phyloP scores from a whole-genome alignment of 495 filamentous ascomycete genomes.

The Poronia punctata region DNA sequence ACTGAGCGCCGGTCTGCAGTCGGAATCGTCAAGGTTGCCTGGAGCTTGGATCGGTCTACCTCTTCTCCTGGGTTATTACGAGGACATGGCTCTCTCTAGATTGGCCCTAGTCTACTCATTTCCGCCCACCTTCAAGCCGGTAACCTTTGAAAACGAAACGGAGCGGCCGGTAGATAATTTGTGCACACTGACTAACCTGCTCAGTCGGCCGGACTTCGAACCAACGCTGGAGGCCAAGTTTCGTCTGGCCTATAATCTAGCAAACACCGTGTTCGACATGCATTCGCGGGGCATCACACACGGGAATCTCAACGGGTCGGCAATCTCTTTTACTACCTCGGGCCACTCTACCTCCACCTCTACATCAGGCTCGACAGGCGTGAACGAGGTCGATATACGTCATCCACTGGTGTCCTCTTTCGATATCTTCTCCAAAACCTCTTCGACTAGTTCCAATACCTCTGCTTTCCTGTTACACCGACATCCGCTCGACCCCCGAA shows the following conservation, averaged over 20 bases:
- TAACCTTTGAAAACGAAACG: slow-evolving; percentile 47
- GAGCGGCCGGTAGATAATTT: slow-evolving; percentile 45
- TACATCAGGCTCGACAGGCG: slow-evolving; percentile 22
- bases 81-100: slow-evolving; percentile 68
- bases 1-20: slow-evolving; percentile 50
- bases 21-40: slow-evolving; percentile 45
- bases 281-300: slow-evolving; percentile 71
- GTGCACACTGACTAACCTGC: slow-evolving; percentile 40
- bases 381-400: slow-evolving; percentile 53
- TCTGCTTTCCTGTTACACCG: slow-evolving; percentile 55
- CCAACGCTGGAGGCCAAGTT: slow-evolving; percentile 70
- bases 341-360: slow-evolving; percentile 31
- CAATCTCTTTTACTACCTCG: slow-evolving; percentile 69
- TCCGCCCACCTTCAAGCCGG: slow-evolving; percentile 54
- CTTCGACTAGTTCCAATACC: slow-evolving; percentile 31
- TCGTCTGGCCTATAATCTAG: slow-evolving; percentile 71
- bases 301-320: slow-evolving; percentile 71
- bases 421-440: slow-evolving; percentile 69
- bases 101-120: slow-evolving; percentile 81
- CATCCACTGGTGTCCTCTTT: slow-evolving; percentile 74
- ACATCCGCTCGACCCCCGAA: slow-evolving; percentile 67
- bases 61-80: slow-evolving; percentile 71
- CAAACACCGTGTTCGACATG: slow-evolving; percentile 66
- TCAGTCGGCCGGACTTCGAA: slow-evolving; percentile 48
- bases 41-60: slow-evolving; percentile 56